Conservation (phyloP, 768 basidiomycete genomes). For the Collybiopsis confluens region DNA sequence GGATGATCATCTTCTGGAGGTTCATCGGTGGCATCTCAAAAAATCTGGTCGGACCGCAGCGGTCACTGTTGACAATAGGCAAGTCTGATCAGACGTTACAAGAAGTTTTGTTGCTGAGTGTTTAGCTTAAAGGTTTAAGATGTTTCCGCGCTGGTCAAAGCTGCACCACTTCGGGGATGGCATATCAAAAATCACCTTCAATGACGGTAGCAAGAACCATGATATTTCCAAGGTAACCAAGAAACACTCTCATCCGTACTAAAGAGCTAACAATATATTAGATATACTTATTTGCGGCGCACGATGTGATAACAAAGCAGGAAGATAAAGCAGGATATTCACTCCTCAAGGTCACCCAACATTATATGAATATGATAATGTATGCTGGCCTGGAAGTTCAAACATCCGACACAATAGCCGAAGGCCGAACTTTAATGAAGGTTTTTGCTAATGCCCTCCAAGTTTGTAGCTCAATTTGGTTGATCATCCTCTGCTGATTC, state of each 20-base stretch:
- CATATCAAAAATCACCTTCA: background rate
- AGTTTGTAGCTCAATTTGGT: background rate
- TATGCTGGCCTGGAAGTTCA: background rate
- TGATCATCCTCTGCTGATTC: background rate
- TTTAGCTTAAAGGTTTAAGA: background rate
- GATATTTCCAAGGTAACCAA: background rate
- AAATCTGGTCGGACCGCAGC: background rate
- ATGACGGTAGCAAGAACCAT: background rate
- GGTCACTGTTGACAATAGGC: background rate
- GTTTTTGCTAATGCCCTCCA: background rate
- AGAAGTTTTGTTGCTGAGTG: background rate
- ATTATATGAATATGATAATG: background rate
- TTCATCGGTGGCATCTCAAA: background rate
- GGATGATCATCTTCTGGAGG: background rate
- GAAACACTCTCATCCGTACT: background rate
- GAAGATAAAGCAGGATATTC: too few relatives aligned
- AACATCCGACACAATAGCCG: conserved; percentile 5
- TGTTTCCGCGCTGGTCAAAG: background rate
- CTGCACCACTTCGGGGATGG: background rate
- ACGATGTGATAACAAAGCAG: background rate
- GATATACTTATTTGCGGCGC: background rate
- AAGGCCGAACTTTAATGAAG: conserved; percentile 20
- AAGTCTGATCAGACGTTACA: background rate
- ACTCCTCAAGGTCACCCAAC: background rate
- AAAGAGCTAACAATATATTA: background rate